A percentile compares a stretch with the other conserved stretches of the same genome.
Conservation (phyloP, 192 early-diverging fungal species). For the Backusella circina region DNA sequence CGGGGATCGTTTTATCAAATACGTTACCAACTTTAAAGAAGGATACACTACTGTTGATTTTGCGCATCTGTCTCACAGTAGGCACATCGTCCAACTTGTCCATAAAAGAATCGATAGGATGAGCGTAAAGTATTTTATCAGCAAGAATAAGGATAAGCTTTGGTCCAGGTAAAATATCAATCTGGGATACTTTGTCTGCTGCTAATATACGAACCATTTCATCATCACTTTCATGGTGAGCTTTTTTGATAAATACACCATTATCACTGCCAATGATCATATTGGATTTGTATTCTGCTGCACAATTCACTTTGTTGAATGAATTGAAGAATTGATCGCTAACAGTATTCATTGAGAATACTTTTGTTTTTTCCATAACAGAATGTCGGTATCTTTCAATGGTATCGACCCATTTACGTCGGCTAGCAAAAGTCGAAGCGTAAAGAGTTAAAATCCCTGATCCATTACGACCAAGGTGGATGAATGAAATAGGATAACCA, state of each 20-base stretch:
- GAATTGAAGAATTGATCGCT: constrained; percentile 48
- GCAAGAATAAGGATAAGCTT: constrained; percentile 79
- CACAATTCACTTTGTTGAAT: constrained; percentile 56
- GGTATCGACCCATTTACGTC: constrained; percentile 80
- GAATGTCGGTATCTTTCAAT: constrained; percentile 62
- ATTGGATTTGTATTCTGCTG: constrained; percentile 48
- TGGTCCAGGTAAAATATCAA: constrained; percentile 82
- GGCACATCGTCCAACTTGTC: constrained; percentile 5
- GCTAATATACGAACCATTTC: constrained; percentile 54
- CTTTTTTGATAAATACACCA: constrained; percentile 72
- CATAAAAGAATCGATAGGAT: constrained; percentile 51
- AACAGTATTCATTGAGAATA: constrained; percentile 56
- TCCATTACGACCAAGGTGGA: constrained; percentile 69
- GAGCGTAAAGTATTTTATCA: constrained; percentile 60
- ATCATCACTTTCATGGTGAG: constrained; percentile 33
- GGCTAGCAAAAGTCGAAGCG: constrained; percentile 67
- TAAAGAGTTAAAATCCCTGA: constrained; percentile 59
- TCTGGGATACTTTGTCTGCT: constrained; percentile 78
- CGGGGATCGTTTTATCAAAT: constrained; percentile 41
- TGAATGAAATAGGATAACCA: constrained; percentile 71
- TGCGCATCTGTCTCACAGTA: constrained; percentile 36
- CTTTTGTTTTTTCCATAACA: constrained; percentile 36
- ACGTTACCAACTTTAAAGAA: constrained; percentile 73
- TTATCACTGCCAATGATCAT: constrained; percentile 83
- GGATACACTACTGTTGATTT: constrained; percentile 58